A percentile compares a stretch with the other conserved stretches of the same genome.
phyloP scores from a whole-genome alignment of 768 basidiomycete species.

The Podaxis sp. region DNA sequence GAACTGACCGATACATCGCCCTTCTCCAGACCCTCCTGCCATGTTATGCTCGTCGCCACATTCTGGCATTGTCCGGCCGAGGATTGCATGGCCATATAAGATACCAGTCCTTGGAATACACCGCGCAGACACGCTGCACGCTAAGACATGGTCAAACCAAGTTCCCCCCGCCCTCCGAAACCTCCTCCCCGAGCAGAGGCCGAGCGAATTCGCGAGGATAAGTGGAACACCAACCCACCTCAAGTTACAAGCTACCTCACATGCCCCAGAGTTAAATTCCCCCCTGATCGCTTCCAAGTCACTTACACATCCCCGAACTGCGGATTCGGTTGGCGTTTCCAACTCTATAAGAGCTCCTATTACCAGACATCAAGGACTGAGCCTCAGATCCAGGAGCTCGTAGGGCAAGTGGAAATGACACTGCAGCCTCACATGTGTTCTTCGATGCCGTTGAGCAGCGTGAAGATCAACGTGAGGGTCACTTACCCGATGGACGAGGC shows the following conservation, averaged over 20 bases:
- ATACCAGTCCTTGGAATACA: too few relatives aligned
- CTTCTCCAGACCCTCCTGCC: too few relatives aligned
- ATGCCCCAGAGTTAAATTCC: background rate
- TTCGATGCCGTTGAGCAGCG: background rate
- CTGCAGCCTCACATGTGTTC: background rate
- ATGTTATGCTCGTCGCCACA: too few relatives aligned
- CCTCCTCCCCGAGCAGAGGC: background rate
- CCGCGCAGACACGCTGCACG: background rate
- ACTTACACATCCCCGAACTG: background rate
- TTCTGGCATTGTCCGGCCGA: too few relatives aligned
- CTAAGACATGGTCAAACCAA: background rate
- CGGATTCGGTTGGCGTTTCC: conserved; percentile 7
- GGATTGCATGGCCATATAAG: too few relatives aligned
- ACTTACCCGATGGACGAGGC: background rate
- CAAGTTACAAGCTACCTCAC: conserved; percentile 10
- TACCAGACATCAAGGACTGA: background rate
- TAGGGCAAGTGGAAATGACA: background rate
- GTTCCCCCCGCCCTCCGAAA: too few relatives aligned
- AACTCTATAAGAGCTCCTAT: background rate
- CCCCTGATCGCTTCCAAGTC: background rate
- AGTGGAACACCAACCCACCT: background rate
- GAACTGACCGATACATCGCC: too few relatives aligned
- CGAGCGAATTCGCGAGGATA: conserved; percentile 12
- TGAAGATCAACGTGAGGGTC: conserved; percentile 2
- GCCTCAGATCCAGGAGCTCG: conserved; percentile 2